Evolutionary conservation across 306 rosid species (phyloP), one percentile per base, ranked within the genome.

Genomic region (Vigna trinervia): DNA sequence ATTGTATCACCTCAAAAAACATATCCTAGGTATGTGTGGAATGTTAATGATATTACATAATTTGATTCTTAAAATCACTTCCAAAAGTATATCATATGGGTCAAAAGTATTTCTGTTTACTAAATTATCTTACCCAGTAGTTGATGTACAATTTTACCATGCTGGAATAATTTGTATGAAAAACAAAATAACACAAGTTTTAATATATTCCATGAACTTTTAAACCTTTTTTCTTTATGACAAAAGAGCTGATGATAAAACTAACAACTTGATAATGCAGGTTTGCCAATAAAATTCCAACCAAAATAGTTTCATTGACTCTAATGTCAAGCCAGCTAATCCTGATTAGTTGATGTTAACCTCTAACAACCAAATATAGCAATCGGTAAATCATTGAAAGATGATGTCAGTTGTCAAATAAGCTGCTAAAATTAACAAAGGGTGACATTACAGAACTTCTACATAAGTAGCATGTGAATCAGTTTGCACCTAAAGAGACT

Each of bases 371-470:
- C 12, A 47, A 53, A 61, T 15, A 48, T 22, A 60, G 23, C 22
- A 50, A 48, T 61, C 64, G 38, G 10, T 36, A 36, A 47, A 60
- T 78, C 54, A 70, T 78, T 59, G 63, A 71, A 60, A n/a, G 52
- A 28, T 60, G 34, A 12, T 22, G 36, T 32, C 81, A 47, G 19
- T 53, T 53, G 28, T 53, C 60, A 60, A 50, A 8, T 10, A 20
- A 0, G 3, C 10, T 11, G 72, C 2, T 12, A 13, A 78, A 69
- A 13, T 63, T 28, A 58, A 32, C 51, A 12, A 6, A 26, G 47
- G 12, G 14, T 61, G 48, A 19, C 63, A 20, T 34, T 14, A 20
- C 11, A 48, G 32, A 62, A 32, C 13, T 20, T 41, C 11, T 56
- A 41, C 34, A 48, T 20, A 61, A 66, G 54, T 41, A 26, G 20